Conservation (phyloP, 106 monocot genomes). For the Dendrobium officinale region DNA sequence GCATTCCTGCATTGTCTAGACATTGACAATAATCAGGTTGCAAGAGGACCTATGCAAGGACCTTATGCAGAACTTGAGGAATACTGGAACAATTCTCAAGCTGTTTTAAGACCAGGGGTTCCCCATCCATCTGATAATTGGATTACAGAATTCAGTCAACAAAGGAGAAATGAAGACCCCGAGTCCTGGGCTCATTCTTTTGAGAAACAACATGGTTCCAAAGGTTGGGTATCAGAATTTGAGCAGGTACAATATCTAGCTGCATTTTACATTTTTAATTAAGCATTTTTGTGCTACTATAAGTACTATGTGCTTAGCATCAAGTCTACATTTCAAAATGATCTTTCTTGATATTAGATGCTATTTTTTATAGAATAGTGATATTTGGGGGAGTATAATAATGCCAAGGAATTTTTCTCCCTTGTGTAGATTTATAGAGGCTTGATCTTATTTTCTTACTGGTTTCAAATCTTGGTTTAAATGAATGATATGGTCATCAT, state of each 20-base stretch:
- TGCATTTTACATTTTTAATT: not conserved
- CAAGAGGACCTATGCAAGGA: slow-evolving; percentile 63
- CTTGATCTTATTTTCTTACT: not conserved
- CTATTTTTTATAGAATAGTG: not conserved
- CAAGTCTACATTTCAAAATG: not conserved
- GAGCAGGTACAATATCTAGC: slow-evolving; percentile 45
- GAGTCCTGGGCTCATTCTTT: slow-evolving; percentile 86
- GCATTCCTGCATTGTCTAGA: slow-evolving; percentile 79
- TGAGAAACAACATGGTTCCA: slow-evolving; percentile 75
- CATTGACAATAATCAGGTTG: slow-evolving; percentile 70
- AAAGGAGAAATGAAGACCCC: slow-evolving; percentile 43
- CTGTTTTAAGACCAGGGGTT: slow-evolving; percentile 33
- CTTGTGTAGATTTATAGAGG: not conserved
- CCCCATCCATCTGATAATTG: slow-evolving; percentile 58
- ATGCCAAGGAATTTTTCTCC: not conserved
- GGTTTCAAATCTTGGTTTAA: not conserved
- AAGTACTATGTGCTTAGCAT: not conserved
- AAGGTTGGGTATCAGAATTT: slow-evolving; percentile 99
- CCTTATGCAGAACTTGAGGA: slow-evolving; percentile 74
- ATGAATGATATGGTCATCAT: not conserved
- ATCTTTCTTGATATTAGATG: not conserved
- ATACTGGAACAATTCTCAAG: slow-evolving; percentile 93
- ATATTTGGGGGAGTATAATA: not conserved
- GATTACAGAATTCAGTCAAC: slow-evolving; percentile 74
- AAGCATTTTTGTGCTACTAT: not conserved